Percentiles rank a stretch among this genome's conserved stretches.
phyloP scores from a whole-genome alignment of 108 stramenopile genomes.

The Nitzschia sp. region DNA sequence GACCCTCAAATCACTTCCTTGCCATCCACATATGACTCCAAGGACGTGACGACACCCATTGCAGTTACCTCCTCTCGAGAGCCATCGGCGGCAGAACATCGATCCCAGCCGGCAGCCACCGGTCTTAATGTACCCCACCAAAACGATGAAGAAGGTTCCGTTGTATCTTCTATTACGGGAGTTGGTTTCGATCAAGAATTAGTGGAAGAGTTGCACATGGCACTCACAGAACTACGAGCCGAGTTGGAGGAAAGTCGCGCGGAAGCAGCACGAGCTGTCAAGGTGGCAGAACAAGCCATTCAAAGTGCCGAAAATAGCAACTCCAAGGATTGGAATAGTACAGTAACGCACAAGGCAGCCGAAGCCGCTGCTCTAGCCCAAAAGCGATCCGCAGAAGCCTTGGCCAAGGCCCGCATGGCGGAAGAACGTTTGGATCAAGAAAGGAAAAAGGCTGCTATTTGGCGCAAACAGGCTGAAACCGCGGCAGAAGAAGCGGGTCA shows the following conservation, averaged over 20 bases:
- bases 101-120: background rate
- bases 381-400: conserved; percentile 81
- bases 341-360: conserved; percentile 90
- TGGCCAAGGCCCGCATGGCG: conserved; percentile 77
- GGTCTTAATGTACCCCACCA: background rate
- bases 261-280: conserved; percentile 87
- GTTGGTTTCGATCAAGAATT: conserved; percentile 86
- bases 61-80: background rate
- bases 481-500: conserved; percentile 80
- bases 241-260: conserved; percentile 87
- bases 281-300: conserved; percentile 91
- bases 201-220: conserved; percentile 87
- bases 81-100: conserved; percentile 4
- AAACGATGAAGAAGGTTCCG: conserved; percentile 49
- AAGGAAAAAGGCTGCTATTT: conserved; percentile 54
- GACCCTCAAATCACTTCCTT: conserved; percentile 15
- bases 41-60: no score
- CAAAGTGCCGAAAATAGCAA: conserved; percentile 86
- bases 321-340: conserved; percentile 82
- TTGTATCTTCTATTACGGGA: conserved; percentile 86
- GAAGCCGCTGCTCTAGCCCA: conserved; percentile 90
- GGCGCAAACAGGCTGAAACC: conserved; percentile 73
- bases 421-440: conserved; percentile 77
- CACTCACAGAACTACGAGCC: conserved; percentile 64
- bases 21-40: conserved; percentile 8